These are phyloP conservation scores for Stachybotrys chlorohalonatus DNA, from an alignment of 2,329 filamentous ascomycete genomes.

Conservation along the genomic window DNA sequence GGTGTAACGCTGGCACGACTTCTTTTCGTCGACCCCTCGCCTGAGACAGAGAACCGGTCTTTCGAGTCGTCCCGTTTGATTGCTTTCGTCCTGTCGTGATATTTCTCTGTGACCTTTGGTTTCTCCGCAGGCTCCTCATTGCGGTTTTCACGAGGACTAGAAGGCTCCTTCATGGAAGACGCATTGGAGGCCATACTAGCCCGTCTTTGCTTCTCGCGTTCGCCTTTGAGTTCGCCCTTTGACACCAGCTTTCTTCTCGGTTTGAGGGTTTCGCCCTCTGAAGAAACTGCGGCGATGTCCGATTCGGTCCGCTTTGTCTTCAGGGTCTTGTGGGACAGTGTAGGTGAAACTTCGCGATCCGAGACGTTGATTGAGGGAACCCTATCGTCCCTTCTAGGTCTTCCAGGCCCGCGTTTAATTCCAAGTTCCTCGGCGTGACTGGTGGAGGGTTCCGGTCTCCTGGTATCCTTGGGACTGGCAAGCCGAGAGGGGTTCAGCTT, in stretches of 20 bases:
- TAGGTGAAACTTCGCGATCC: conserved; percentile 45
- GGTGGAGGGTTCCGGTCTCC: conserved; percentile 31
- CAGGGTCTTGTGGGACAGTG: conserved; percentile 33
- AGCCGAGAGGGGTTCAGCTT: conserved; percentile 26
- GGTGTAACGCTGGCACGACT: conserved; percentile 52
- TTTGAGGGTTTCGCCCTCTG: conserved; percentile 49
- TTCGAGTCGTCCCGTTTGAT: conserved; percentile 53
- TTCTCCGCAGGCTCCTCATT: conserved; percentile 42
- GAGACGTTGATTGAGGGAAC: conserved; percentile 36
- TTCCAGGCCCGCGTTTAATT: conserved; percentile 41
- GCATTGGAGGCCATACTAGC: conserved; percentile 48
- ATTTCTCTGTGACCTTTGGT: conserved; percentile 40
- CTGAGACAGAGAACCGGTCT: conserved; percentile 40
- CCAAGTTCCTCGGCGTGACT: conserved; percentile 37
- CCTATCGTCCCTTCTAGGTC: conserved; percentile 47
- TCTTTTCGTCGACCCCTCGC: conserved; percentile 46
- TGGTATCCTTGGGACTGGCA: conserved; percentile 40
- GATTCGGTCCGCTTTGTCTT: conserved; percentile 46
- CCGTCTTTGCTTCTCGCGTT: conserved; percentile 49
- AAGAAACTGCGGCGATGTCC: conserved; percentile 42
- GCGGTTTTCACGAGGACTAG: conserved; percentile 41
- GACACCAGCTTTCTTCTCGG: conserved; percentile 55
- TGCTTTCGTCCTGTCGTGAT: conserved; percentile 51
- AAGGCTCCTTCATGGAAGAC: conserved; percentile 42
- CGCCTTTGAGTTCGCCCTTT: conserved; percentile 51